These are phyloP conservation scores for Chara braunii DNA, from an alignment of 139 green algal species.

Conservation along the genomic window DNA sequence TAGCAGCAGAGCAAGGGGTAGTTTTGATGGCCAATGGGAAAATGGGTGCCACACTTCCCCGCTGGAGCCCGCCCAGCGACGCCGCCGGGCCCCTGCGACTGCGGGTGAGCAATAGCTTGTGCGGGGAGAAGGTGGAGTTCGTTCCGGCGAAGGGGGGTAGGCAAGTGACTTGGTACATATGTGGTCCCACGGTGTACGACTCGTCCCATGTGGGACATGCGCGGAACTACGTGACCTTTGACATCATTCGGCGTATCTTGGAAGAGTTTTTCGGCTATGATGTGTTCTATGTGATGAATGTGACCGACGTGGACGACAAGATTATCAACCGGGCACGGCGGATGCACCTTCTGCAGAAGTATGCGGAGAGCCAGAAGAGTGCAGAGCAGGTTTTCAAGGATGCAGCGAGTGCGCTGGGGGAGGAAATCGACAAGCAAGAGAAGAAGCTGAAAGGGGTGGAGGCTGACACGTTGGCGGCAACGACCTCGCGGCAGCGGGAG, in stretches of 20 bases:
- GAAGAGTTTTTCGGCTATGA: conserved; percentile 96
- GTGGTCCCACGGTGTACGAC: conserved; percentile 96
- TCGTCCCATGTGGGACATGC: conserved; percentile 87
- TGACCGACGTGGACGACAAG: conserved; percentile 99
- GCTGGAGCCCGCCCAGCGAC: no score
- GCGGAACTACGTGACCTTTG: conserved; percentile 95
- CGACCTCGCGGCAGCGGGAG: neutral
- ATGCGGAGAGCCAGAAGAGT: conserved; percentile 33
- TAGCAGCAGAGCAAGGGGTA: no score
- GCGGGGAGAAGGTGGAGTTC: neutral
- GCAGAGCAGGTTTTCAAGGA: conserved; percentile 26
- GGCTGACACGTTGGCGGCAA: neutral
- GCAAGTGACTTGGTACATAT: conserved; percentile 74
- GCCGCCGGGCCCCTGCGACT: neutral
- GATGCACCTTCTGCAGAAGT: conserved; percentile 77
- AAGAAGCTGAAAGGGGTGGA: neutral
- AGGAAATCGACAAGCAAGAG: conserved; percentile 37
- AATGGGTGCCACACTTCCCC: no score
- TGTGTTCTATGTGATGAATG: conserved; percentile 90
- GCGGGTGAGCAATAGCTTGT: neutral
- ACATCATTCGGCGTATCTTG: conserved; percentile 89
- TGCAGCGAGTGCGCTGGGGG: conserved; percentile 6
- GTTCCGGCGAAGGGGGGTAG: neutral
- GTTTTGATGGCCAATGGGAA: no score
- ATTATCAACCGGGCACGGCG: conserved; percentile 87